phyloP scores from a whole-genome alignment of 805 yeast genomes.

The Candida golubevii region DNA sequence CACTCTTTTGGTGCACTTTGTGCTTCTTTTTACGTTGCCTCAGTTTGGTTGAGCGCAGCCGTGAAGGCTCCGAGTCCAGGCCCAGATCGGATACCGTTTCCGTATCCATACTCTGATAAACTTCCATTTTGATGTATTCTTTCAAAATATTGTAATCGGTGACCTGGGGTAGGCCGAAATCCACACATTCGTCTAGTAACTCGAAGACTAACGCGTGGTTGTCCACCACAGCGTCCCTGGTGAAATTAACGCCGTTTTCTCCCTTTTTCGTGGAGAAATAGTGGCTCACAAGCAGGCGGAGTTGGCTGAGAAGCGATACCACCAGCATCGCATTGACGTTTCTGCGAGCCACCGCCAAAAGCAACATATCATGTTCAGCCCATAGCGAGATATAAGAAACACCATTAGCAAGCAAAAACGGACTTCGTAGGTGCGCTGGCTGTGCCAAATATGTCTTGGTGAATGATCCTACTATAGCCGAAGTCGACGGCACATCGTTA shows the following conservation, averaged over 20 bases:
- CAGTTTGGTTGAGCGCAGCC: conserved; percentile 2
- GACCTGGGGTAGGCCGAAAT: conserved; percentile 80
- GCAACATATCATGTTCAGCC: conserved; percentile 40
- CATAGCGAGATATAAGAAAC: conserved; percentile 51
- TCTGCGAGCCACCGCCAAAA: conserved; percentile 38
- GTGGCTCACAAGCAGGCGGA: conserved; percentile 26
- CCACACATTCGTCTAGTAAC: conserved; percentile 85
- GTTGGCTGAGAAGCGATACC: conserved; percentile 48
- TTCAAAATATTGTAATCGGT: conserved; percentile 74
- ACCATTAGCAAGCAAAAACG: conserved; percentile 47
- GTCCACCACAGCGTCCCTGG: conserved; percentile 56
- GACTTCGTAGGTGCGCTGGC: conserved; percentile 20
- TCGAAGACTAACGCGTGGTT: conserved; percentile 75
- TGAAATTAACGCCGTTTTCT: background rate
- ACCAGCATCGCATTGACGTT: conserved; percentile 58
- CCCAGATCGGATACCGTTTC: conserved; percentile 6
- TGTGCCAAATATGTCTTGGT: conserved; percentile 20
- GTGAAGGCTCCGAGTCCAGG: conserved; percentile 7
- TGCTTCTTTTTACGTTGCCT: conserved; percentile 8
- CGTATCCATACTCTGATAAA: conserved; percentile 16
- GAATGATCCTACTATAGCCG: conserved; percentile 22
- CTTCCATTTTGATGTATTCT: conserved; percentile 68
- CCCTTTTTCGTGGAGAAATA: conserved; percentile 19
- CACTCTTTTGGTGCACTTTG: background rate
- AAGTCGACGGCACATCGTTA: conserved; percentile 26